Evolutionary conservation across 805 yeast genomes (phyloP).

Genomic region (Brettanomyces anomalus): DNA sequence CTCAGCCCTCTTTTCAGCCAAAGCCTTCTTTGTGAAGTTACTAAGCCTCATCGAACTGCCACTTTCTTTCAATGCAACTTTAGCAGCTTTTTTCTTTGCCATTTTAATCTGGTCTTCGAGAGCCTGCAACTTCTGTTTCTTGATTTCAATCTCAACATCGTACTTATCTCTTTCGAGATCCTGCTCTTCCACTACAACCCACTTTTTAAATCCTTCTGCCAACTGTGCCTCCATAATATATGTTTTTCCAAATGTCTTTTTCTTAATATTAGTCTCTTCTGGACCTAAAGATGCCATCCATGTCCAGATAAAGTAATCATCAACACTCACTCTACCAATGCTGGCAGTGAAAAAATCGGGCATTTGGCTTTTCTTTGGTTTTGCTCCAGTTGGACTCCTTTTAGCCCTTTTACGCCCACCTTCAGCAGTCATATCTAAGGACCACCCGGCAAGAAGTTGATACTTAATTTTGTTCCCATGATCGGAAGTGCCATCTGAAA

Average conservation of each 20-base stretch:
- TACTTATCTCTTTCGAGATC: constrained; percentile 32
- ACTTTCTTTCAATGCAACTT: constrained; percentile 11
- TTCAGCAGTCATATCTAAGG: constrained; percentile 21
- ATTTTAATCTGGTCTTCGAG: constrained; percentile 19
- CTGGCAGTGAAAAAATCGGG: constrained; percentile 31
- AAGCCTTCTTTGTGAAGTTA: constrained; percentile 10
- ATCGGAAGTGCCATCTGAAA: constrained; percentile 25
- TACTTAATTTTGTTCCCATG: constrained; percentile 16
- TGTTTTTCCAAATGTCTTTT: constrained; percentile 70
- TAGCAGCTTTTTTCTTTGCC: constrained; percentile 21
- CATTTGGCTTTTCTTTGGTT: background rate
- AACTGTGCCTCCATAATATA: constrained; percentile 74
- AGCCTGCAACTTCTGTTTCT: constrained; percentile 23
- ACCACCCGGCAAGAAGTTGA: constrained; percentile 28
- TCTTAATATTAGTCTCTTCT: constrained; percentile 59
- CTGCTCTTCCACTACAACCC: constrained; percentile 70
- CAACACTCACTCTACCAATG: constrained; percentile 61
- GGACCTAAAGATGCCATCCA: constrained; percentile 74
- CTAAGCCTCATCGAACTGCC: constrained; percentile 4
- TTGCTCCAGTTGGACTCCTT: constrained; percentile 2
- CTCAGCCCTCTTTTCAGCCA: no score
- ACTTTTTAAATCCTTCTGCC: constrained; percentile 64
- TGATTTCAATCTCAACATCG: constrained; percentile 27
- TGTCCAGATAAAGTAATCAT: constrained; percentile 87
- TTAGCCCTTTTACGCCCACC: constrained; percentile 7